phyloP scores from a whole-genome alignment of 202 grass and related monocot species.

The Panicum hallii region DNA sequence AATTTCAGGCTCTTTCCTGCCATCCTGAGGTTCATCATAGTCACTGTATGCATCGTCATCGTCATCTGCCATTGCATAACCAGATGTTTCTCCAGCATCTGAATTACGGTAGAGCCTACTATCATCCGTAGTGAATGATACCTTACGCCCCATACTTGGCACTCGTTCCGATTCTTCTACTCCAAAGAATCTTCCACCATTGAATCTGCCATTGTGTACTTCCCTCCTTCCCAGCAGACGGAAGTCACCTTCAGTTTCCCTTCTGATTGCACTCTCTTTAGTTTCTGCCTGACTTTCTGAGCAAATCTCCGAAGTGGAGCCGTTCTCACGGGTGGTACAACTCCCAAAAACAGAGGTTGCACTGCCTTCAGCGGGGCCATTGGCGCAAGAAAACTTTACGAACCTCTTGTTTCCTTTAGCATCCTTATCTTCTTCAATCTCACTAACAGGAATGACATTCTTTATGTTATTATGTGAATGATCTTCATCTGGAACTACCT shows the following conservation, averaged over 20 bases:
- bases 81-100: slow-evolving; percentile 82
- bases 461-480: slow-evolving; percentile 58
- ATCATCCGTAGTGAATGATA: slow-evolving; percentile 87
- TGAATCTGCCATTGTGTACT: slow-evolving; percentile 59
- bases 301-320: slow-evolving; percentile 58
- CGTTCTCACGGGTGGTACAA: slow-evolving; percentile 52
- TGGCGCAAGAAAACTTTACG: slow-evolving; percentile 66
- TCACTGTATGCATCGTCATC: slow-evolving; percentile 71
- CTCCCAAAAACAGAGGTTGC: slow-evolving; percentile 59
- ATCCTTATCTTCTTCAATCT: slow-evolving; percentile 90
- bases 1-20: slow-evolving; percentile 86
- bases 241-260: slow-evolving; percentile 96
- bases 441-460: slow-evolving; percentile 55
- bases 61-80: slow-evolving; percentile 68
- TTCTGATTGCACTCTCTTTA: slow-evolving; percentile 92
- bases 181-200: slow-evolving; percentile 77
- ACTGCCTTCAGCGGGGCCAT: slow-evolving; percentile 43
- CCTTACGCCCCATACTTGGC: slow-evolving; percentile 73
- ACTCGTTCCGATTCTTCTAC: slow-evolving; percentile 71
- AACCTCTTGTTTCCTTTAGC: slow-evolving; percentile 60
- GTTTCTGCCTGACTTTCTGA: slow-evolving; percentile 56
- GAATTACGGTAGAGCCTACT: slow-evolving; percentile 61
- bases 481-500: slow-evolving; percentile 52
- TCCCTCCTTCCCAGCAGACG: slow-evolving; percentile 91
- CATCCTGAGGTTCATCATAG: slow-evolving; percentile 73